These are phyloP conservation scores for Chytriomyces confervae DNA, from an alignment of 192 early-diverging fungal genomes.

Conservation along the genomic window DNA sequence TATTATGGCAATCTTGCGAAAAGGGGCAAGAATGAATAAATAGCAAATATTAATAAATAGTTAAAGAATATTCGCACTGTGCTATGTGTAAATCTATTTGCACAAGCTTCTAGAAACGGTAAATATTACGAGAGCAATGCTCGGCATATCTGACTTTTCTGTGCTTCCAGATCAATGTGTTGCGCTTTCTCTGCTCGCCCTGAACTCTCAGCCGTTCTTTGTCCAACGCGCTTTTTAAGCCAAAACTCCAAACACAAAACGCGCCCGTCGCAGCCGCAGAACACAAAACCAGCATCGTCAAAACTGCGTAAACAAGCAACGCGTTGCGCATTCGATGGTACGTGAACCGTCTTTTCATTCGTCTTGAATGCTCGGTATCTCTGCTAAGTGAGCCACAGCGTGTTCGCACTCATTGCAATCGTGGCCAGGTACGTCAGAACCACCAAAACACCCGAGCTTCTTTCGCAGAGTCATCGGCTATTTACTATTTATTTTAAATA, in stretches of 20 bases:
- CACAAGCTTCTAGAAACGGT: no score
- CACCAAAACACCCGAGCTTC: slow-evolving; percentile 1
- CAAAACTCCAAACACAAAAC: not conserved
- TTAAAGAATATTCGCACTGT: no score
- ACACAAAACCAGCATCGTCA: not conserved
- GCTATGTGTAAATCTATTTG: no score
- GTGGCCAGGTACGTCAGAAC: not conserved
- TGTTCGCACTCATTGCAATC: slow-evolving; percentile 2
- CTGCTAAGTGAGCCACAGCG: not conserved
- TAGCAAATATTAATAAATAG: no score
- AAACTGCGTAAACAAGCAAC: slow-evolving; percentile 20
- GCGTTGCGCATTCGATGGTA: not conserved
- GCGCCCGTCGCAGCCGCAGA: not conserved
- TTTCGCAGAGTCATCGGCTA: no score
- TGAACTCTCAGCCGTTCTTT: not conserved
- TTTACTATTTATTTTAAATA: no score
- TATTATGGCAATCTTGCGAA: slow-evolving; percentile 73
- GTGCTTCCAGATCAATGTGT: slow-evolving; percentile 9
- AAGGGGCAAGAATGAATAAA: no score
- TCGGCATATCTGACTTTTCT: no score
- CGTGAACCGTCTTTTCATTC: not conserved
- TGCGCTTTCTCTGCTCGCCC: not conserved
- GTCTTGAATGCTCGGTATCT: not conserved
- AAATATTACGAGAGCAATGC: no score
- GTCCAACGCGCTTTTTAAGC: not conserved